Evolutionary conservation across 1,284 basidiomycete genomes (phyloP), one percentile per base, ranked within the genome.

Genomic region (Athelia psychrophila): DNA sequence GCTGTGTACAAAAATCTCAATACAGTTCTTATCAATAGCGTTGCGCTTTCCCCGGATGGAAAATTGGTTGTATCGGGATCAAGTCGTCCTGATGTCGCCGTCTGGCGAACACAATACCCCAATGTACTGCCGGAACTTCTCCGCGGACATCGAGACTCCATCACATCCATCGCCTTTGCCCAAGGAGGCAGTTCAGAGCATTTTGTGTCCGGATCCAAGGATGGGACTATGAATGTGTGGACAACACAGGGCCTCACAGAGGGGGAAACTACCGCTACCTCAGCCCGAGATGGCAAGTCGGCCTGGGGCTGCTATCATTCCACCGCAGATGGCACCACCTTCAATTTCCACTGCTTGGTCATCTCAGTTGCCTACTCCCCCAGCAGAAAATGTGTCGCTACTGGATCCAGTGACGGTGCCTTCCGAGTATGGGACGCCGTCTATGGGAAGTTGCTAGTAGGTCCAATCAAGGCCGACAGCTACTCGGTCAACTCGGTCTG

Each of bases 1-100:
- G 20, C 19, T 9, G 35, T 54, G 18, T 49, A 49, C 18, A 20
- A 38, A 20, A 46, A 35, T 9, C 19, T 44, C 2, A 55, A 56
- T 48, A 47, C 33, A 9, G 35, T 30, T 27, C 9, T 20, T 13
- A 32, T 57, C 16, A 16, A 27, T 13, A 44, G 51, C 16, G 35
- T 58, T 22, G 47, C 51, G 2, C 55, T 53, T 36, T 58, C 56
- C 5, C 44, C 57, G n/a, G 48, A 59, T 32, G 49, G 54, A 5
- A 35, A 20, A 16, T 47, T 40, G 36, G 46, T 60, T 13, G 51
- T 46, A 16, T 57, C 57, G 22, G 45, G 53, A 18, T 52, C 55
- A n/a, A 33, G 36, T 35, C 57, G 58, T 30, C 13, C 24, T 2
- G 56, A 54, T 2, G 44, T 60, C 19, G 44, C 49, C 4, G 27